phyloP scores from a whole-genome alignment of 495 filamentous ascomycete species.

The Hypoxylon subgilvum region DNA sequence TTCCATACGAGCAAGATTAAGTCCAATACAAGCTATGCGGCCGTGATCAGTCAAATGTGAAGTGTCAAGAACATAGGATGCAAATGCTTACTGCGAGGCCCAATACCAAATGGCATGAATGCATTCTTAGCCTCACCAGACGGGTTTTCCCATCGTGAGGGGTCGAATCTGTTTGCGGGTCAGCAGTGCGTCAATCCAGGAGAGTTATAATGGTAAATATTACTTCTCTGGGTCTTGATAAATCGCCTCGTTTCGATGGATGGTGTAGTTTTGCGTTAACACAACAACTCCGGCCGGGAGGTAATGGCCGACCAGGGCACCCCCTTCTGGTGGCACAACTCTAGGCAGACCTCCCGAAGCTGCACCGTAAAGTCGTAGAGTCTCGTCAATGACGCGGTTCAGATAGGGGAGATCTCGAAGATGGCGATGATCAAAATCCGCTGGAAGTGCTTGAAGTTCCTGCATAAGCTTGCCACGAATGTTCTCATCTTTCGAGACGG shows the following conservation, averaged over 20 bases:
- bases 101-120: conserved; percentile 58
- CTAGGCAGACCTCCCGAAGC: conserved; percentile 54
- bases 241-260: conserved; percentile 41
- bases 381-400: conserved; percentile 60
- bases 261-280: conserved; percentile 42
- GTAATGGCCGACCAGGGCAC: conserved; percentile 35
- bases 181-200: background rate
- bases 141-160: conserved; percentile 29
- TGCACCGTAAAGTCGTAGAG: conserved; percentile 60
- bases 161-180: conserved; percentile 16
- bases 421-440: conserved; percentile 45
- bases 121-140: conserved; percentile 56
- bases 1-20: conserved; percentile 31
- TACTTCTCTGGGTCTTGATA: conserved; percentile 40
- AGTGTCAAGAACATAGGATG: conserved; percentile 27
- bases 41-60: background rate
- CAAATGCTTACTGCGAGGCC: conserved; percentile 28
- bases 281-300: conserved; percentile 40
- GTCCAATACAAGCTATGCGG: conserved; percentile 36
- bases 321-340: conserved; percentile 26
- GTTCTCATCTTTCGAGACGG: conserved; percentile 36
- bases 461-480: conserved; percentile 47
- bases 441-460: conserved; percentile 48
- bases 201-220: background rate
- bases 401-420: conserved; percentile 53